Base-by-base conservation (phyloP, 2,329 filamentous ascomycete species). In the Coniochaeta ligniaria region DNA sequence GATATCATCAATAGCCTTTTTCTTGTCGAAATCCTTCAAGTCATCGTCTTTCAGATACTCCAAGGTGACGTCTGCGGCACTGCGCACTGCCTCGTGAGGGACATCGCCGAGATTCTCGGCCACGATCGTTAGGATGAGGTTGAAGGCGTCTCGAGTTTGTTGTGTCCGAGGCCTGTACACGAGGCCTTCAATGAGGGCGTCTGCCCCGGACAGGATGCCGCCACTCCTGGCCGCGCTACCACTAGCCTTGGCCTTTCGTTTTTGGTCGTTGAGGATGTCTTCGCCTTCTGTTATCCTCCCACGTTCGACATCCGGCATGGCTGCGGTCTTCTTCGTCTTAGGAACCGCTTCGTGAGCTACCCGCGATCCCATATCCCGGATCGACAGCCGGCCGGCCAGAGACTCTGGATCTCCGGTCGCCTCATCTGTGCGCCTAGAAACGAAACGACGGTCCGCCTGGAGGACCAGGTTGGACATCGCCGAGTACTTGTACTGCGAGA, bases 401-500 rank as follows among this genome's bases (percentile, higher is more conserved):
- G 96, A 99, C 79, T 99, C 95, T 58, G 95, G 96, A 74, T 99
- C 95, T 69, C 95, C 95, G 58, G 94, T 98, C 65, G 92, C 88
- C 79, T 99, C 96, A 77, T 99, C 94, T 68, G 88, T 92, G 70
- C 92, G 88, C 74, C 95, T 88, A 65, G 92, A 92, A 69, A 96
- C 89, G 74, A 99, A 98, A 70, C 95, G 89, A 79, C 93, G 89
- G 81, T 99, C 95, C 80, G 92, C 93, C 90, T 99, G 95, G 86
- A 99, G 91, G 74, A 99, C 95, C 92, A 99, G 89, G 87, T 99
- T 99, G 80, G 95, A 99, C 95, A 99, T 98, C 76, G 91, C 92
- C 87, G 92, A 92, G 85, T 97, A 96, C 78, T 97, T 97, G 85
- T 96, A 97, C 78, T 96, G 93, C 76, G 92, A 93, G 71, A 96